phyloP scores from a whole-genome alignment of 257 asterid genomes.

The Parsonsia alboflavescens region DNA sequence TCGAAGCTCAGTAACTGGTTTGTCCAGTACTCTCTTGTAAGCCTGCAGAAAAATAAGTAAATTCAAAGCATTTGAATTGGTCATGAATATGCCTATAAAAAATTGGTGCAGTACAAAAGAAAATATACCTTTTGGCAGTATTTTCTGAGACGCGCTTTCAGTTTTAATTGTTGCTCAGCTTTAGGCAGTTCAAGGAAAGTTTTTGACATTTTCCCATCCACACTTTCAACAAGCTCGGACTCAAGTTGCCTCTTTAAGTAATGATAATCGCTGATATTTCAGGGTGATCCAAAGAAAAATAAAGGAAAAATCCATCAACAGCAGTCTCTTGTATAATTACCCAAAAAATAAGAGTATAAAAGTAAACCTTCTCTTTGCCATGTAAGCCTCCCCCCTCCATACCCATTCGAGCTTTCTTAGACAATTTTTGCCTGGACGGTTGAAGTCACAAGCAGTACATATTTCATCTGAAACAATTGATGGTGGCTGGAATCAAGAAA shows the following conservation, averaged over 20 bases:
- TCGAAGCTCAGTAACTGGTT: conserved; percentile 90
- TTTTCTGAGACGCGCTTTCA: conserved; percentile 89
- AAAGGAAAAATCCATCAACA: conserved; percentile 15
- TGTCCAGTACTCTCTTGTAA: conserved; percentile 84
- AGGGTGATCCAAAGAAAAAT: conserved; percentile 11
- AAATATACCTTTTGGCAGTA: conserved; percentile 85
- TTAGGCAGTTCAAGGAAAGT: conserved; percentile 88
- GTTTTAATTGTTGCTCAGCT: conserved; percentile 82
- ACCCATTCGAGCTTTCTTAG: conserved; percentile 99
- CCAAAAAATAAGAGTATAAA: conserved; percentile 12
- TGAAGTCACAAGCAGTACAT: conserved; percentile 98
- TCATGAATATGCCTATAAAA: conserved; percentile 11
- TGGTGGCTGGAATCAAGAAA: conserved; percentile 67
- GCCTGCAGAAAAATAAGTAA: conserved; percentile 48
- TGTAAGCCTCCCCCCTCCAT: conserved; percentile 98
- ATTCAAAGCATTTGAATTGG: conserved; percentile 14
- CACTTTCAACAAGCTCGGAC: conserved; percentile 71
- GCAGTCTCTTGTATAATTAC: conserved; percentile 16
- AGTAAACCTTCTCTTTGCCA: conserved; percentile 87
- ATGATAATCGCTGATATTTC: conserved; percentile 68
- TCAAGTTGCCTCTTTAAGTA: conserved; percentile 96
- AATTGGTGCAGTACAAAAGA: conserved; percentile 16
- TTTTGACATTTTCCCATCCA: conserved; percentile 51
- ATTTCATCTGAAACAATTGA: conserved; percentile 93
- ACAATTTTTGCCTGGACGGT: conserved; percentile 97